phyloP scores from a whole-genome alignment of 306 rosid species.

The Sicyos edulis region DNA sequence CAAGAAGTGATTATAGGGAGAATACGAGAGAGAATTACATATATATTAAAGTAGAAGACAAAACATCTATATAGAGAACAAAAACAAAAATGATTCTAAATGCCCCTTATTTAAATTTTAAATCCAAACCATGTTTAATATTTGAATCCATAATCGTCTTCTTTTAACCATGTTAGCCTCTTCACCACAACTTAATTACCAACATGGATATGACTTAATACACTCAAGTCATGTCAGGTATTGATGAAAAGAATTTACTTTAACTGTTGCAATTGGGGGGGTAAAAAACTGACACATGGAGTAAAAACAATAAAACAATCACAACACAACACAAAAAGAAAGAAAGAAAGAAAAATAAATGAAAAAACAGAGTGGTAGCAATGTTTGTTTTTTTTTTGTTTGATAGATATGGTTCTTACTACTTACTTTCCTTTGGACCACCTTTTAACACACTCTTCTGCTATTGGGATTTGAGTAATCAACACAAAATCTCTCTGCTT shows the following conservation, averaged over 20 bases:
- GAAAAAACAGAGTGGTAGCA: neutral
- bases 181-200: neutral
- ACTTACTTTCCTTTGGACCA: neutral
- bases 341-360: neutral
- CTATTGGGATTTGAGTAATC: conserved; percentile 18
- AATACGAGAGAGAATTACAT: no score
- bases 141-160: no score
- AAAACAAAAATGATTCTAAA: no score
- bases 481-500: conserved; percentile 1
- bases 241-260: neutral
- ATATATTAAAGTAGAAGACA: no score
- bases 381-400: neutral
- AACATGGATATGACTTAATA: neutral
- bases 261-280: neutral
- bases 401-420: neutral
- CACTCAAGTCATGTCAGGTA: neutral
- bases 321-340: no score
- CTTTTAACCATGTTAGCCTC: no score
- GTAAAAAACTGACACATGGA: neutral
- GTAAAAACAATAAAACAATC: no score
- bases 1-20: no score
- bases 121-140: no score
- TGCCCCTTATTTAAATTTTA: no score
- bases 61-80: no score
- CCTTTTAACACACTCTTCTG: conserved; percentile 7